Conservation (phyloP, 1,139 yeast genomes). For the Sugiyamaella grinbergsii region DNA sequence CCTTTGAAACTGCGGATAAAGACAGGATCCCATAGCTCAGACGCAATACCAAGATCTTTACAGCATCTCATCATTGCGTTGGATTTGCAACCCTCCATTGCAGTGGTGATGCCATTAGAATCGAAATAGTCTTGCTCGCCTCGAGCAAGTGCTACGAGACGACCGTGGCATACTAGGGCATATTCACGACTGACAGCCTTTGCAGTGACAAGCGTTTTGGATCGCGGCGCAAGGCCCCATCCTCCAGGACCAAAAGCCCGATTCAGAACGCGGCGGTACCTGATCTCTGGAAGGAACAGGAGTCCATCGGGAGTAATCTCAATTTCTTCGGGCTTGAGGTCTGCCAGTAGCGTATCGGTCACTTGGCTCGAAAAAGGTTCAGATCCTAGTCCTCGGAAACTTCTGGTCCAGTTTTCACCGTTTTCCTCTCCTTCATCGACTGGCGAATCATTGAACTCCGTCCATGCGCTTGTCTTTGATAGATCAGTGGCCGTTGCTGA, state of each 20-base stretch:
- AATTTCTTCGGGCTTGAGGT: slow-evolving; percentile 67
- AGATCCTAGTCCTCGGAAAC: slow-evolving; percentile 66
- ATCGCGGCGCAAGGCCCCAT: slow-evolving; percentile 96
- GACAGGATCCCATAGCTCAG: slow-evolving; percentile 95
- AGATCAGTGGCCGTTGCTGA: slow-evolving; percentile 1
- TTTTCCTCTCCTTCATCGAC: slow-evolving; percentile 23
- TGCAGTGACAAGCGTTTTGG: slow-evolving; percentile 73
- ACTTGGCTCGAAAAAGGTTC: slow-evolving; percentile 67
- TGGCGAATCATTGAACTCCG: slow-evolving; percentile 20
- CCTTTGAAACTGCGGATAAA: slow-evolving; percentile 81
- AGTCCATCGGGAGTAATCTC: slow-evolving; percentile 97
- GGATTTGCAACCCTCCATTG: slow-evolving; percentile 95
- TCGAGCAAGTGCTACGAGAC: slow-evolving; percentile 87
- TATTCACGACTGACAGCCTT: slow-evolving; percentile 80
- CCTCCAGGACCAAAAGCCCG: slow-evolving; percentile 98
- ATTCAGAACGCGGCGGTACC: slow-evolving; percentile 84
- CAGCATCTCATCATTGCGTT: slow-evolving; percentile 98
- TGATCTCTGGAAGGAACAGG: slow-evolving; percentile 88
- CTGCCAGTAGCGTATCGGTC: slow-evolving; percentile 60
- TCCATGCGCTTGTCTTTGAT: slow-evolving; percentile 9
- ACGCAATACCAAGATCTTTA: slow-evolving; percentile 93
- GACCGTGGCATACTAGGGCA: slow-evolving; percentile 82
- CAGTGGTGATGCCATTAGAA: slow-evolving; percentile 87
- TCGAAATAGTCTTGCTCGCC: slow-evolving; percentile 95
- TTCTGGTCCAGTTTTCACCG: slow-evolving; percentile 37